Conservation (phyloP, 2,329 filamentous ascomycete species). For the Fusarium pseudoanthophilum region DNA sequence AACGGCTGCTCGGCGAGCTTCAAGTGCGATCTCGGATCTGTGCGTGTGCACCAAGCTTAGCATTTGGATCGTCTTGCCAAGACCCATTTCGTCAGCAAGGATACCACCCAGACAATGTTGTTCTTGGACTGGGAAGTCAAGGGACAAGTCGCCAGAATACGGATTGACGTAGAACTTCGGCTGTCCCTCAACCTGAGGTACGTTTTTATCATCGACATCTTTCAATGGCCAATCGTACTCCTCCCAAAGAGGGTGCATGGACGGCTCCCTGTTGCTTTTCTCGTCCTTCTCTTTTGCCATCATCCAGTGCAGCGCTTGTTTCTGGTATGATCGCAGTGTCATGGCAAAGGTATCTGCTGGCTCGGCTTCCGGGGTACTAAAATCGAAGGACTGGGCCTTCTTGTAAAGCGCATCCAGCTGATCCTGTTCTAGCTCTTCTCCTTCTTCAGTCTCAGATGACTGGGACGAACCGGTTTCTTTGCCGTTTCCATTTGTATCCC, state of each 20-base stretch:
- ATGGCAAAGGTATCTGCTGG: conserved; percentile 85
- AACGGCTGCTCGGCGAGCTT: conserved; percentile 48
- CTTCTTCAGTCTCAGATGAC: conserved; percentile 80
- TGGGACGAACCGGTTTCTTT: conserved; percentile 60
- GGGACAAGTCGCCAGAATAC: conserved; percentile 91
- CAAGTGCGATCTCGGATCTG: conserved; percentile 65
- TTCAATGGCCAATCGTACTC: conserved; percentile 90
- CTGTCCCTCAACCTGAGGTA: conserved; percentile 73
- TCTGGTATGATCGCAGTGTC: conserved; percentile 90
- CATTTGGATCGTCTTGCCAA: conserved; percentile 99
- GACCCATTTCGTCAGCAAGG: conserved; percentile 95
- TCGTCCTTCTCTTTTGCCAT: conserved; percentile 88
- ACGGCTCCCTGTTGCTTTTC: conserved; percentile 75
- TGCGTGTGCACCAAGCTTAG: conserved; percentile 91
- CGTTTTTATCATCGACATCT: conserved; percentile 83
- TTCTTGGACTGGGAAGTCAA: conserved; percentile 92
- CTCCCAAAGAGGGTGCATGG: conserved; percentile 98
- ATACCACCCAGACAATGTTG: conserved; percentile 95
- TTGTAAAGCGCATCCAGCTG: conserved; percentile 94
- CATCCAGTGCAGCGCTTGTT: conserved; percentile 97
- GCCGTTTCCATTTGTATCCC: conserved; percentile 17
- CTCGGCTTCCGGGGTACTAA: conserved; percentile 86
- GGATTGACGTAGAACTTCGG: conserved; percentile 93
- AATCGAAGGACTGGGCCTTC: conserved; percentile 97
- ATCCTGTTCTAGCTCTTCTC: conserved; percentile 91